Evolutionary conservation across 352 stramenopile genomes (phyloP).

Genomic region (Elongisporangium undulatum): DNA sequence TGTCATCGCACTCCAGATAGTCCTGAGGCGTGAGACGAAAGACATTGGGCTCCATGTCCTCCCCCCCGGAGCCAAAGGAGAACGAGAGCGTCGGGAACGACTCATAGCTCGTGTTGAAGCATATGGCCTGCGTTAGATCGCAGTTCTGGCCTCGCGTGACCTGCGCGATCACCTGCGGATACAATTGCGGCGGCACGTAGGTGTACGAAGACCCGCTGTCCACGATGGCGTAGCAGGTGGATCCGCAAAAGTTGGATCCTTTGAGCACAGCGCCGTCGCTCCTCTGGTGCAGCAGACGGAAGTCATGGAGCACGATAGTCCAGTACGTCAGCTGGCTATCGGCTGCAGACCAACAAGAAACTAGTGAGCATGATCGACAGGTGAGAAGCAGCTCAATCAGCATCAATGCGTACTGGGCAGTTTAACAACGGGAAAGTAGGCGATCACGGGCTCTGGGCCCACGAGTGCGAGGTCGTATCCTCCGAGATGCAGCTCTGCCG

Average conservation of each 20-base stretch:
- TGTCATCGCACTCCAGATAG: constrained; percentile 33
- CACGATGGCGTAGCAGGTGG: constrained; percentile 50
- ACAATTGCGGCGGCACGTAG: constrained; percentile 35
- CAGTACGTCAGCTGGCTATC: constrained; percentile 39
- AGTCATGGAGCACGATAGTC: constrained; percentile 38
- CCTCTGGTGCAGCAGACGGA: constrained; percentile 17
- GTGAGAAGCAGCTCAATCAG: not conserved
- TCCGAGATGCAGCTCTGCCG: constrained; percentile 45
- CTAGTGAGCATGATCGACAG: not conserved
- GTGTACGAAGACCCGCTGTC: constrained; percentile 51
- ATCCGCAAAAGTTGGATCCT: constrained; percentile 21
- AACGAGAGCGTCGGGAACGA: constrained; percentile 51
- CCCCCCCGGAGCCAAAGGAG: constrained; percentile 16
- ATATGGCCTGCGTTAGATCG: constrained; percentile 20
- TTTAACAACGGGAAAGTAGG: constrained; percentile 38
- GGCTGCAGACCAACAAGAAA: constrained; percentile 7
- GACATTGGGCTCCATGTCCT: constrained; percentile 15
- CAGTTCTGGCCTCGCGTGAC: constrained; percentile 29
- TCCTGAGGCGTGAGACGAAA: constrained; percentile 34
- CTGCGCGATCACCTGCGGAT: constrained; percentile 26
- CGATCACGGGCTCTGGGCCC: constrained; percentile 17
- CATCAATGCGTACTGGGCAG: constrained; percentile 18
- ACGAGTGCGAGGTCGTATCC: constrained; percentile 37
- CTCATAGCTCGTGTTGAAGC: constrained; percentile 14
- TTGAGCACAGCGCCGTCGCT: not conserved